These are phyloP conservation scores for Dovyalis caffra DNA, from an alignment of 345 rosid species.

Conservation along the genomic window DNA sequence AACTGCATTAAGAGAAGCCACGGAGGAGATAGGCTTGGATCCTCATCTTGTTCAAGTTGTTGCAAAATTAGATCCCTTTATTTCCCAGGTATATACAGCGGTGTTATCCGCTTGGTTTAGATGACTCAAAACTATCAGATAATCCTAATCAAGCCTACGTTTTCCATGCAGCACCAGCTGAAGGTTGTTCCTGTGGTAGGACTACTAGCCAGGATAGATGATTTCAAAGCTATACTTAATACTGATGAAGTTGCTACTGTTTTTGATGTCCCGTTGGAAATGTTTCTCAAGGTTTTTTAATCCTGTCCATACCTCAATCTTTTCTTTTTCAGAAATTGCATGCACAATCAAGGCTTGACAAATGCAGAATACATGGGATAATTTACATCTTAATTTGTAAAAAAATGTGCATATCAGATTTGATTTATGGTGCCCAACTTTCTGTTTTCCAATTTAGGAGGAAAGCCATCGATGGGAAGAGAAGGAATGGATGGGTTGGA, in stretches of 20 bases:
- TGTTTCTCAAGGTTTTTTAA: conserved; percentile 38
- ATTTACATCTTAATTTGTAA: too few relatives aligned
- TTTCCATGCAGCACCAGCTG: conserved; percentile 29
- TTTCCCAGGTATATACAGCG: conserved; percentile 19
- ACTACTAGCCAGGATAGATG: conserved; percentile 24
- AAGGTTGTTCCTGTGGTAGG: conserved; percentile 41
- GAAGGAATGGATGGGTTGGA: conserved; percentile 36
- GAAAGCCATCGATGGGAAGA: conserved; percentile 41
- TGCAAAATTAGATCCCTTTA: conserved; percentile 32
- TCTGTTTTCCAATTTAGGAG: conserved; percentile 2
- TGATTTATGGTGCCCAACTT: not conserved
- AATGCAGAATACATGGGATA: too few relatives aligned
- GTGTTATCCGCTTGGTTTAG: not conserved
- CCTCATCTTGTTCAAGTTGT: conserved; percentile 37
- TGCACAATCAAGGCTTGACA: too few relatives aligned
- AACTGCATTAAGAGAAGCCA: conserved; percentile 39
- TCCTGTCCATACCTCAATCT: not conserved
- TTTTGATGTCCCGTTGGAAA: conserved; percentile 42
- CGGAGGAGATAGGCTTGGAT: conserved; percentile 42
- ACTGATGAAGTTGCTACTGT: conserved; percentile 38
- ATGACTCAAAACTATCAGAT: not conserved
- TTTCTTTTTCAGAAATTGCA: too few relatives aligned
- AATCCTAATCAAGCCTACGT: too few relatives aligned
- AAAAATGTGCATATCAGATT: not conserved
- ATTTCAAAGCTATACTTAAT: conserved; percentile 34